Evolutionary conservation across 306 rosid species (phyloP).

Genomic region (Casuarina glauca): DNA sequence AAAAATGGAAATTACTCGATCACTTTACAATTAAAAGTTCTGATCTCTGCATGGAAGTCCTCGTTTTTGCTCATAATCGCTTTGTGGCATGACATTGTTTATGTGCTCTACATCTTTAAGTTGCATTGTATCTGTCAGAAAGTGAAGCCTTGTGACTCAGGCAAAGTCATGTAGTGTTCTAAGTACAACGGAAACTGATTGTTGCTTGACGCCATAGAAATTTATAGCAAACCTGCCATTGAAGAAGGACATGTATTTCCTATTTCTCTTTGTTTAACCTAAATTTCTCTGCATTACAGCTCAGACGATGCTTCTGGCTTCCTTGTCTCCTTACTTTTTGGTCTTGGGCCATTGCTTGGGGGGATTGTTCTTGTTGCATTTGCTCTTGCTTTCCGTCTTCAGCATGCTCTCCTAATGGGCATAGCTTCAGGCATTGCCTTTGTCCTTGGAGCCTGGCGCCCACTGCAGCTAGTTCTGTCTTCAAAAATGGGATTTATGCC

Average conservation of each 20-base stretch:
- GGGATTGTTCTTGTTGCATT: constrained; percentile 73
- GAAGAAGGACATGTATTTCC: background rate
- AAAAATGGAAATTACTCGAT: background rate
- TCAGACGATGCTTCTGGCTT: constrained; percentile 97
- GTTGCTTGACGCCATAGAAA: background rate
- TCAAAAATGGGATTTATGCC: constrained; percentile 78
- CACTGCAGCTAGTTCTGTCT: constrained; percentile 72
- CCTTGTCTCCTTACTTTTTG: constrained; percentile 92
- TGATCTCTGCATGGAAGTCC: background rate
- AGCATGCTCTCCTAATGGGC: constrained; percentile 96
- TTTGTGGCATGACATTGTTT: constrained; percentile 1
- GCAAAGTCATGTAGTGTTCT: background rate
- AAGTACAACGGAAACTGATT: background rate
- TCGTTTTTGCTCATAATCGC: background rate
- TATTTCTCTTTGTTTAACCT: constrained; percentile 3
- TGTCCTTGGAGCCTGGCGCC: constrained; percentile 97
- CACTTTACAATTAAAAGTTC: background rate
- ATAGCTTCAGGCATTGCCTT: constrained; percentile 93
- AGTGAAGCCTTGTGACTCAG: background rate
- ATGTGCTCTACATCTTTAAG: background rate
- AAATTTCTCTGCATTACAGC: constrained; percentile 49
- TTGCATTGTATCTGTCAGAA: background rate
- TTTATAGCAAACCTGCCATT: background rate
- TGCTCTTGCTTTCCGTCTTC: constrained; percentile 79
- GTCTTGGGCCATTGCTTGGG: constrained; percentile 93